These are phyloP conservation scores for Exophiala sideris DNA, from an alignment of 2,329 filamentous ascomycete species.

Conservation along the genomic window DNA sequence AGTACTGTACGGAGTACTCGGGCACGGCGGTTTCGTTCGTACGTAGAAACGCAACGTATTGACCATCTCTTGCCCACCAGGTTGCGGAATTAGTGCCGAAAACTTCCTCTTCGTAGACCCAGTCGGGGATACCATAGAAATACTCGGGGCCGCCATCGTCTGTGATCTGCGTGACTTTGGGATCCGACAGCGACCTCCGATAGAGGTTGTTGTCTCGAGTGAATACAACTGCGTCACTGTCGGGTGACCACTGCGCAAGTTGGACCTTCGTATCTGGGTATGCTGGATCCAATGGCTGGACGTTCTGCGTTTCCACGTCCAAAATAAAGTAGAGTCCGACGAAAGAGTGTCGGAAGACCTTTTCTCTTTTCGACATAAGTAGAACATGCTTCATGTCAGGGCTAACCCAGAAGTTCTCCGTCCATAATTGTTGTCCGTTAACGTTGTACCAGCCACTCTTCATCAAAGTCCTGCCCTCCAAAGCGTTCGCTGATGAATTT, in stretches of 20 bases:
- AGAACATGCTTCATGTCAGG: slow-evolving; percentile 82
- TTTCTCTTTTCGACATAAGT: slow-evolving; percentile 66
- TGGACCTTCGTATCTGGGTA: slow-evolving; percentile 67
- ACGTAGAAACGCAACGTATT: slow-evolving; percentile 83
- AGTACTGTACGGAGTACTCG: slow-evolving; percentile 91
- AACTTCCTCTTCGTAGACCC: slow-evolving; percentile 92
- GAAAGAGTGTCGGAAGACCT: slow-evolving; percentile 87
- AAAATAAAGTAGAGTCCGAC: slow-evolving; percentile 88
- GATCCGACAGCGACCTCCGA: slow-evolving; percentile 63
- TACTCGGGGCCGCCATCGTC: slow-evolving; percentile 80
- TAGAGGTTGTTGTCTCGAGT: slow-evolving; percentile 88
- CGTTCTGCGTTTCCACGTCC: slow-evolving; percentile 76
- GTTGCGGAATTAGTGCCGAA: slow-evolving; percentile 76
- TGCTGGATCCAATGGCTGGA: slow-evolving; percentile 70
- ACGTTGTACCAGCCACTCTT: slow-evolving; percentile 62
- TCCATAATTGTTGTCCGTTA: slow-evolving; percentile 53
- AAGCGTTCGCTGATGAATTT: slow-evolving; percentile 35
- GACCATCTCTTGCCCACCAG: slow-evolving; percentile 92
- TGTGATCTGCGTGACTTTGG: slow-evolving; percentile 69
- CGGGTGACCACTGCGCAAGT: slow-evolving; percentile 84
- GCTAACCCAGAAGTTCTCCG: slow-evolving; percentile 68
- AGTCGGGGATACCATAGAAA: slow-evolving; percentile 95
- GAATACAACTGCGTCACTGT: slow-evolving; percentile 83
- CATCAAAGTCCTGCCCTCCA: slow-evolving; percentile 69
- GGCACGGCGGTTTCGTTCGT: slow-evolving; percentile 93